phyloP scores from a whole-genome alignment of 345 rosid species.

The Populus nigra region DNA sequence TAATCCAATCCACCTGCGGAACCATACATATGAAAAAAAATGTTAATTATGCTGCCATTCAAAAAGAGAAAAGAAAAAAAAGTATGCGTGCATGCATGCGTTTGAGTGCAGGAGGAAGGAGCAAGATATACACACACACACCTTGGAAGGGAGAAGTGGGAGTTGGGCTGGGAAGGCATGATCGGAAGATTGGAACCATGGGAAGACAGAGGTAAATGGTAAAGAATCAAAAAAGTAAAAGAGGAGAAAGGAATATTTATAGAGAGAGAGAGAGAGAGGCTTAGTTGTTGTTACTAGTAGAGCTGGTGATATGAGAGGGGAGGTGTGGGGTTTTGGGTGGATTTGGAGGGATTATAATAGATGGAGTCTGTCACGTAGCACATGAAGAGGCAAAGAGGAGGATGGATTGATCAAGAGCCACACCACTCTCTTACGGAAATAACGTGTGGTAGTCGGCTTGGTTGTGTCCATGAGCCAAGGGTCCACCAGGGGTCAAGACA shows the following conservation, averaged over 20 bases:
- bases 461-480: neutral
- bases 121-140: neutral
- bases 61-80: neutral
- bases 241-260: neutral
- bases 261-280: neutral
- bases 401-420: neutral
- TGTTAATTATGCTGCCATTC: neutral
- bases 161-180: constrained; percentile 40
- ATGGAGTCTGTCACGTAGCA: constrained; percentile 30
- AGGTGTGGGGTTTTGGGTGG: neutral
- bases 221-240: neutral
- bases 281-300: neutral
- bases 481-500: neutral
- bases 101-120: neutral
- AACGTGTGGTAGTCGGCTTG: neutral
- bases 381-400: constrained; percentile 22
- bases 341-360: constrained; percentile 31
- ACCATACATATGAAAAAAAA: neutral
- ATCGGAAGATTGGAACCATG: constrained; percentile 41
- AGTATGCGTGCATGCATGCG: neutral
- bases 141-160: constrained; percentile 45
- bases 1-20: constrained; percentile 46
- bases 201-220: constrained; percentile 20
- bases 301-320: neutral
- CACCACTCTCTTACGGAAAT: neutral